These are phyloP conservation scores for Exophiala sideris DNA, from an alignment of 2,329 filamentous ascomycete genomes.

Conservation along the genomic window DNA sequence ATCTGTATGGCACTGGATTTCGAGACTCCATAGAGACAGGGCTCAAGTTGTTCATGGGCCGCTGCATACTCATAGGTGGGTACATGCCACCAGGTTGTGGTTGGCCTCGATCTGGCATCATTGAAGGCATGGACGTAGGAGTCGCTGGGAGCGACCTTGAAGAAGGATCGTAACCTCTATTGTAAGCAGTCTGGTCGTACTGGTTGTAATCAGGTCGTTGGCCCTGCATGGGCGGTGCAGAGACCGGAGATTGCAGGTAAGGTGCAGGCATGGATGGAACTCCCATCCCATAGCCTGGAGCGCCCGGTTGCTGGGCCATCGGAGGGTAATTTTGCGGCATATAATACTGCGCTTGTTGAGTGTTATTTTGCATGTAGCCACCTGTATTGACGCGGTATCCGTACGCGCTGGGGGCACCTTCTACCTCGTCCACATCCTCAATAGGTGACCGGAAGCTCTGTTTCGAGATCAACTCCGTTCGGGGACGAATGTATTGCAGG, in stretches of 20 bases:
- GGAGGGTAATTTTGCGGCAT: constrained; percentile 23
- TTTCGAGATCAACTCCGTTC: constrained; percentile 56
- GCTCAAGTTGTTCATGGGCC: constrained; percentile 27
- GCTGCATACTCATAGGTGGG: constrained; percentile 27
- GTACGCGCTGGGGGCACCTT: constrained; percentile 39
- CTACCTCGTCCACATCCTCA: constrained; percentile 55
- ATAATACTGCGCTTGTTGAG: constrained; percentile 18
- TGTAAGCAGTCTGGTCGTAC: constrained; percentile 27
- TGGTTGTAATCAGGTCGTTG: constrained; percentile 25
- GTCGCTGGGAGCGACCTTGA: constrained; percentile 26
- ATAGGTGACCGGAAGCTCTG: constrained; percentile 66
- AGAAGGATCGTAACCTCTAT: constrained; percentile 22
- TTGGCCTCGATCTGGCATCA: constrained; percentile 23
- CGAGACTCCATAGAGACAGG: constrained; percentile 27
- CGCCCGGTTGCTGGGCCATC: constrained; percentile 22
- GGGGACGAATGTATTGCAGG: constrained; percentile 53
- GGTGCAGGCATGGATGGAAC: constrained; percentile 22
- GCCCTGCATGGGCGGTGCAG: constrained; percentile 19
- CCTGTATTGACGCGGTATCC: constrained; percentile 38
- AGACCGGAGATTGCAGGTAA: constrained; percentile 25
- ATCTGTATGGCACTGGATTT: constrained; percentile 22
- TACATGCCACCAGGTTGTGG: constrained; percentile 23
- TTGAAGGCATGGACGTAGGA: constrained; percentile 24
- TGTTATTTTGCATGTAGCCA: constrained; percentile 25
- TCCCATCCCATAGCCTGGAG: constrained; percentile 19